phyloP scores from a whole-genome alignment of 208 protist species.

The Leishmania turanica region DNA sequence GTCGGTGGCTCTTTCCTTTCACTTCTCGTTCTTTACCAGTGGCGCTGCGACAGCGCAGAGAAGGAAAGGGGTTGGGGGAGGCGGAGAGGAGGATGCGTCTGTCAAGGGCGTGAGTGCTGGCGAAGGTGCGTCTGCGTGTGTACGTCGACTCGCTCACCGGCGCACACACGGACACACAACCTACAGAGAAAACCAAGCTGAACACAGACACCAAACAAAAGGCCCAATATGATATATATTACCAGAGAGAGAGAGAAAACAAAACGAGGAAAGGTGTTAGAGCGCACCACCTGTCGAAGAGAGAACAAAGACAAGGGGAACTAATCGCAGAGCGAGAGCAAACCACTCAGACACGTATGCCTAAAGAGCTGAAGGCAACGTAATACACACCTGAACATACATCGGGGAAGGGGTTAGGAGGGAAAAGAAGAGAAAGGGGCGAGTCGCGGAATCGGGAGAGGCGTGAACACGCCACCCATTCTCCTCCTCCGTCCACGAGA shows the following conservation, averaged over 20 bases:
- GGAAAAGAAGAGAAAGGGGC: conserved; percentile 3
- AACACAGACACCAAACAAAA: not conserved
- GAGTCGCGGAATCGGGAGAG: not conserved
- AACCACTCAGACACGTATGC: conserved; percentile 14
- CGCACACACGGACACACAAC: not conserved
- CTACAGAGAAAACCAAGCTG: not conserved
- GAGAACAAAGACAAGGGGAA: conserved; percentile 11
- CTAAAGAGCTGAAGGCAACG: not conserved
- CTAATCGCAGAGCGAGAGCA: conserved; percentile 20
- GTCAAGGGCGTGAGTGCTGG: not conserved
- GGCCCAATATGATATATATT: not conserved
- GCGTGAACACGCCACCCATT: not conserved
- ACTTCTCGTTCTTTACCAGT: not conserved
- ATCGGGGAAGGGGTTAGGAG: not conserved
- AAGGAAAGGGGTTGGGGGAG: not conserved
- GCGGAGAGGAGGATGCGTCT: not conserved
- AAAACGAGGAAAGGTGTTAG: not conserved
- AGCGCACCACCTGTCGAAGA: not conserved
- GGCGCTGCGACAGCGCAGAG: not conserved
- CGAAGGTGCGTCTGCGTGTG: not conserved
- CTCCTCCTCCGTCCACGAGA: conserved; percentile 12
- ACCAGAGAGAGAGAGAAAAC: not conserved
- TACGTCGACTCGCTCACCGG: not conserved
- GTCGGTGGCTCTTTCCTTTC: not conserved
- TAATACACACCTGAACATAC: conserved; percentile 4